These are phyloP conservation scores for Sergeia podlipaevii DNA, from an alignment of 208 protist species.

Conservation along the genomic window DNA sequence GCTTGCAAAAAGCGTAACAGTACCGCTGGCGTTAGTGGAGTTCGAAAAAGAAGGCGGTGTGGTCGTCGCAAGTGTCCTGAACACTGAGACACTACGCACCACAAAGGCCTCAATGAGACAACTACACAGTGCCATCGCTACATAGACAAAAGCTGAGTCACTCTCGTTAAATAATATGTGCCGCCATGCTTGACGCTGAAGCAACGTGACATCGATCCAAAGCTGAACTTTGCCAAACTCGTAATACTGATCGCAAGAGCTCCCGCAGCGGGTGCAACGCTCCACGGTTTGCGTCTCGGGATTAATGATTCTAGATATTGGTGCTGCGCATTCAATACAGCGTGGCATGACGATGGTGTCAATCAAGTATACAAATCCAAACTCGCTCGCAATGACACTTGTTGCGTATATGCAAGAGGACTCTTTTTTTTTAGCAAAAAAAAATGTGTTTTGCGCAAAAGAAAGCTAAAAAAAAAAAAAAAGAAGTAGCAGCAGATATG, in stretches of 20 bases:
- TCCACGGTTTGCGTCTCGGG: constrained; percentile 71
- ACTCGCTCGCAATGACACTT: neutral
- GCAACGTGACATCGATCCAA: constrained; percentile 71
- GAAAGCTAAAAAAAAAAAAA: constrained; percentile 8
- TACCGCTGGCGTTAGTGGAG: too few relatives aligned
- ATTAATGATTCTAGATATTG: constrained; percentile 51
- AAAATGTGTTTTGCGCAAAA: constrained; percentile 7
- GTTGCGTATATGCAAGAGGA: neutral
- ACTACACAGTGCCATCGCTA: constrained; percentile 33
- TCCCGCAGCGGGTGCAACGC: constrained; percentile 55
- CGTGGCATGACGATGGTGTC: constrained; percentile 67
- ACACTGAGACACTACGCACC: constrained; percentile 46
- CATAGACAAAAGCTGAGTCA: constrained; percentile 7
- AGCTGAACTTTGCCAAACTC: constrained; percentile 71
- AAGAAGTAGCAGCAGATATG: constrained; percentile 2
- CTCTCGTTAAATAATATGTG: constrained; percentile 74
- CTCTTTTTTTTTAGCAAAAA: neutral
- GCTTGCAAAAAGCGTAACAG: constrained; percentile 1
- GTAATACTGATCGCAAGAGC: constrained; percentile 62
- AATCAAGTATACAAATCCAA: neutral
- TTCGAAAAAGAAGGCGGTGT: neutral
- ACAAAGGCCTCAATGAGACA: constrained; percentile 74
- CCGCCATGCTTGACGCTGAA: constrained; percentile 64
- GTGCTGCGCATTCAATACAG: constrained; percentile 68
- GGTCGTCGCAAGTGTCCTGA: constrained; percentile 7